Conservation (phyloP, 2,329 filamentous ascomycete genomes). For the Trichophyton rubrum region DNA sequence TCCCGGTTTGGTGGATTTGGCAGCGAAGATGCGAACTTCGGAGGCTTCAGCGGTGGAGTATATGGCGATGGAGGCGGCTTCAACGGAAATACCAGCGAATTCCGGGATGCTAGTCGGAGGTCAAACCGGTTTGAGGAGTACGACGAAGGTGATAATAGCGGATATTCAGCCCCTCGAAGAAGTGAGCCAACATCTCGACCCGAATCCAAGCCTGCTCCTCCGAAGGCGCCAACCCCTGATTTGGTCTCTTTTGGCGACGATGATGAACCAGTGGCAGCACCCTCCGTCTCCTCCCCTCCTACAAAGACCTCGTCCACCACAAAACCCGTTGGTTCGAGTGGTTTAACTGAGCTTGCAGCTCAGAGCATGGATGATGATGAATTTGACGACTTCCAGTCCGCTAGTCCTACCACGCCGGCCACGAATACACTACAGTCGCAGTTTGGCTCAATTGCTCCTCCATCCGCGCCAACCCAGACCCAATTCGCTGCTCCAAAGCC, state of each 20-base stretch:
- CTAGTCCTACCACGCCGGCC: constrained; percentile 46
- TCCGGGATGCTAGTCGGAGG: constrained; percentile 49
- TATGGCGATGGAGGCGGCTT: constrained; percentile 96
- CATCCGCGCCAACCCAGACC: constrained; percentile 40
- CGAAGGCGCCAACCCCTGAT: constrained; percentile 80
- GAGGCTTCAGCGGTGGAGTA: constrained; percentile 59
- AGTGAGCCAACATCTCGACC: constrained; percentile 25
- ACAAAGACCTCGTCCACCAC: constrained; percentile 30
- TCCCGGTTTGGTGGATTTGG: constrained; percentile 82
- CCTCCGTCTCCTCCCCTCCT: constrained; percentile 28
- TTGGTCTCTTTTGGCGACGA: constrained; percentile 76
- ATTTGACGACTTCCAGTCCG: constrained; percentile 95
- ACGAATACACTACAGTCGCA: constrained; percentile 24
- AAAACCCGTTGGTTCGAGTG: constrained; percentile 35
- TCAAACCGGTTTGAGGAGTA: constrained; percentile 88
- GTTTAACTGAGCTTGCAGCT: constrained; percentile 37
- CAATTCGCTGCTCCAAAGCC: constrained; percentile 76
- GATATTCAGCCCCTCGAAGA: constrained; percentile 38
- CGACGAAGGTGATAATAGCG: constrained; percentile 72
- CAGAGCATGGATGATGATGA: constrained; percentile 63
- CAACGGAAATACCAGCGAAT: constrained; percentile 63
- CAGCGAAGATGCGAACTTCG: constrained; percentile 56
- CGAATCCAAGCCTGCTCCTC: constrained; percentile 50
- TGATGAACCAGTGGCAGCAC: constrained; percentile 39
- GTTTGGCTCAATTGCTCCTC: constrained; percentile 30